These are phyloP conservation scores for Pseudocercospora macadamiae DNA, from an alignment of 2,329 filamentous ascomycete genomes.

Conservation along the genomic window DNA sequence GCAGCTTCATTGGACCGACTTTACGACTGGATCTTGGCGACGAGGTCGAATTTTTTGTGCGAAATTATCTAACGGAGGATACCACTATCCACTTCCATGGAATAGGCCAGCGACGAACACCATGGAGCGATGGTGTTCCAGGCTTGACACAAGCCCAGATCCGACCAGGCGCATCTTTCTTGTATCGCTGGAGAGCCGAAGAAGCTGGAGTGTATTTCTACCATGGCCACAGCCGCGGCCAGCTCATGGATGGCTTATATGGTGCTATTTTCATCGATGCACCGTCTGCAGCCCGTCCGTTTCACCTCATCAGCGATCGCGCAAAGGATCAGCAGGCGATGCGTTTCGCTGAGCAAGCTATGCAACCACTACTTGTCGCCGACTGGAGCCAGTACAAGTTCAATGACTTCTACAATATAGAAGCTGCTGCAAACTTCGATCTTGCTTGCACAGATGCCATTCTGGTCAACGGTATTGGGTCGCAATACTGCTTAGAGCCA, in stretches of 20 bases:
- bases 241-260: conserved; percentile 63
- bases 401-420: conserved; percentile 50
- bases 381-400: conserved; percentile 63
- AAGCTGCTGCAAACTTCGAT: conserved; percentile 51
- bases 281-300: conserved; percentile 48
- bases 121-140: conserved; percentile 23
- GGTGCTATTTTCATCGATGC: conserved; percentile 57
- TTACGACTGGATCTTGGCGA: conserved; percentile 13
- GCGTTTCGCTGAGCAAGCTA: conserved; percentile 51
- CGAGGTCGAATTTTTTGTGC: conserved; percentile 18
- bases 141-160: conserved; percentile 21
- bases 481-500: conserved; percentile 54
- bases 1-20: conserved; percentile 14
- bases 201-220: conserved; percentile 19
- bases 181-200: conserved; percentile 18
- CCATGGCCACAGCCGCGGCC: conserved; percentile 35
- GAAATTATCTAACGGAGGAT: conserved; percentile 18
- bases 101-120: conserved; percentile 24
- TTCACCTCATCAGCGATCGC: conserved; percentile 52
- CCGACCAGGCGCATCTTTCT: conserved; percentile 18
- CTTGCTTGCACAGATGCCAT: conserved; percentile 63
- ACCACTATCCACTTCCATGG: conserved; percentile 24
- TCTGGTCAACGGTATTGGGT: conserved; percentile 58
- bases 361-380: conserved; percentile 55
- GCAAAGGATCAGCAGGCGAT: conserved; percentile 49